Percentiles rank a stretch among this genome's conserved stretches.
phyloP scores from a whole-genome alignment of 1,284 basidiomycete genomes.

The Xerocomus amazonicus region DNA sequence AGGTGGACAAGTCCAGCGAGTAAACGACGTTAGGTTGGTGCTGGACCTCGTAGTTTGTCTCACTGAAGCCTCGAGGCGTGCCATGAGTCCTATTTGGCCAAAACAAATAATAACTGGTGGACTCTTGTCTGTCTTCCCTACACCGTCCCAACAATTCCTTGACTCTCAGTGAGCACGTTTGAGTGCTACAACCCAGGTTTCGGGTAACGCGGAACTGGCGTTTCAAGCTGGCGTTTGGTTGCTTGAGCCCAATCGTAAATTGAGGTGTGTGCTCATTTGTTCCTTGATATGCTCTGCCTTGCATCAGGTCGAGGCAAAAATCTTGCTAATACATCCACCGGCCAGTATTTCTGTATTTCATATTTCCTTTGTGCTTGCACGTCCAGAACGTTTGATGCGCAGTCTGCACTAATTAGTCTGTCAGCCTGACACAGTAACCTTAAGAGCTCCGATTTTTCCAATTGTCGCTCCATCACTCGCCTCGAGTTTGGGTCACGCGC shows the following conservation, averaged over 20 bases:
- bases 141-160: too few species aligned
- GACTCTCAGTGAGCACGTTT: not conserved
- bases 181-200: not conserved
- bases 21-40: constrained; percentile 13
- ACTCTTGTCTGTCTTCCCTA: too few species aligned
- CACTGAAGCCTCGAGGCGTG: constrained; percentile 31
- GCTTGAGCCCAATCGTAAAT: constrained; percentile 1
- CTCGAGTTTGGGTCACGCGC: constrained; percentile 21
- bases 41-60: constrained; percentile 20
- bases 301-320: constrained; percentile 15
- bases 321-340: not conserved
- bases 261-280: constrained; percentile 7
- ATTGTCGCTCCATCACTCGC: constrained; percentile 16
- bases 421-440: constrained; percentile 8
- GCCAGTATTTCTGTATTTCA: constrained; percentile 21
- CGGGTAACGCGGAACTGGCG: not conserved
- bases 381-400: constrained; percentile 9
- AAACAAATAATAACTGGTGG: constrained; percentile 35
- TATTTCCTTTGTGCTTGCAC: constrained; percentile 16
- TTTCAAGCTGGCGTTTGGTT: not conserved
- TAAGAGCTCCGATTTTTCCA: constrained; percentile 7
- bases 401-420: constrained; percentile 11
- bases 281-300: constrained; percentile 7
- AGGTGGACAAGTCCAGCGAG: constrained; percentile 13
- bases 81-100: constrained; percentile 27